These are phyloP conservation scores for Backusella morwellensis DNA, from an alignment of 192 early-diverging fungal genomes.

Conservation along the genomic window DNA sequence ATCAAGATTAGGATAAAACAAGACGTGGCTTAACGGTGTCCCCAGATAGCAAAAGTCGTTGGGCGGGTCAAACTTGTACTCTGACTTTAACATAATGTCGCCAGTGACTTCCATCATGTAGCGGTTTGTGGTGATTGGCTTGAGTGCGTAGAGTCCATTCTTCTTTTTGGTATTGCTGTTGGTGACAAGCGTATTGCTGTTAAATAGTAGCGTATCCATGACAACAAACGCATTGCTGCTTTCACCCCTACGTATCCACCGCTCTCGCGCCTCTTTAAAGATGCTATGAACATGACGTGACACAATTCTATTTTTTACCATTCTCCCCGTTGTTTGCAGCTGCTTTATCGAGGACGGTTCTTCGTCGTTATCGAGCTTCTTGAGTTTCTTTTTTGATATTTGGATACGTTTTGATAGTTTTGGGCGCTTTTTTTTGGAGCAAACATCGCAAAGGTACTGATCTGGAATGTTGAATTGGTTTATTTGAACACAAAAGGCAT, in stretches of 20 bases:
- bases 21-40: slow-evolving; percentile 60
- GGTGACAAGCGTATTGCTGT: background rate
- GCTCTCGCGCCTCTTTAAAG: slow-evolving; percentile 16
- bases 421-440: slow-evolving; percentile 34
- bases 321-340: background rate
- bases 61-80: slow-evolving; percentile 60
- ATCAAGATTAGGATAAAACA: slow-evolving; percentile 64
- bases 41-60: slow-evolving; percentile 68
- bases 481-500: slow-evolving; percentile 81
- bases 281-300: slow-evolving; percentile 5
- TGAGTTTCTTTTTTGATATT: slow-evolving; percentile 11
- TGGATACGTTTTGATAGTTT: slow-evolving; percentile 26
- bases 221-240: slow-evolving; percentile 1
- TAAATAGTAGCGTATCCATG: background rate
- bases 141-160: slow-evolving; percentile 65
- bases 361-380: background rate
- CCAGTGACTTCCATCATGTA: slow-evolving; percentile 83
- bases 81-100: slow-evolving; percentile 61
- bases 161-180: slow-evolving; percentile 6
- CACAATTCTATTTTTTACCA: slow-evolving; percentile 17
- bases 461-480: slow-evolving; percentile 78
- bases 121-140: slow-evolving; percentile 44
- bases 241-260: slow-evolving; percentile 10
- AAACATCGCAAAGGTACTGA: slow-evolving; percentile 82
- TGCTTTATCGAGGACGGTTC: background rate